Base-by-base conservation (phyloP, 2,329 filamentous ascomycete species). In the Teratosphaeria gauchensis region DNA sequence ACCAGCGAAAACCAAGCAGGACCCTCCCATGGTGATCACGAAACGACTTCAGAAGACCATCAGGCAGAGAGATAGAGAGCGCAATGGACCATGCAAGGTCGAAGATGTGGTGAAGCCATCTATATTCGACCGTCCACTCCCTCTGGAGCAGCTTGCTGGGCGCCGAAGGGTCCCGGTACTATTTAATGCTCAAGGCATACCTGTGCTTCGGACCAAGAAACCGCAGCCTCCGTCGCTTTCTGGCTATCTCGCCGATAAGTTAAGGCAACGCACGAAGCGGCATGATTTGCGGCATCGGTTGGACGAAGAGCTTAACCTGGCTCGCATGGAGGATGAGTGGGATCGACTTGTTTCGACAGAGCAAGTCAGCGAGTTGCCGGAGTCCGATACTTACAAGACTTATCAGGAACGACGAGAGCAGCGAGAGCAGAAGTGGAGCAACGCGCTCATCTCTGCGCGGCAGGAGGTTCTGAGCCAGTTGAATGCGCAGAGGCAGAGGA, bases 141-240 rank as follows among this genome's bases (percentile, higher is more conserved):
- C 69, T 2, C 58, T 65, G 32, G 61, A 67, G 9, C 53, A 67
- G 48, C 62, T 88, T 1, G 73, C 73, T 12, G 81, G 80, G 9
- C 73, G 72, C 6, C 80, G 86, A 24, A 77, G 80, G 53, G 77
- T 89, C 2, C 88, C 88, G 0, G 74, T 74, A 1, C 68, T 90
- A 1, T 74, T 80, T 33, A 78, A 81, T 3, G 78, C 84, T 2
- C 76, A 78, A 48, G 58, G 57, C 35, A 72, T 85, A 28, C 82
- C 87, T 0, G 87, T 91, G 66, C 71, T 92, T 31, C 83, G 88
- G 38, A 72, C 86, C 52, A 79, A 76, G 62, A 88, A 87, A 70
- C 84, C 85, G 4, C 86, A 91, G 70, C 80, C 85, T 1, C 68
- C 69, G 0, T 72, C 73, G n/a, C 72, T 92, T 21, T 81, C 78